phyloP scores from a whole-genome alignment of 164 flowering plant species.

The Stephania yunnanensis region DNA sequence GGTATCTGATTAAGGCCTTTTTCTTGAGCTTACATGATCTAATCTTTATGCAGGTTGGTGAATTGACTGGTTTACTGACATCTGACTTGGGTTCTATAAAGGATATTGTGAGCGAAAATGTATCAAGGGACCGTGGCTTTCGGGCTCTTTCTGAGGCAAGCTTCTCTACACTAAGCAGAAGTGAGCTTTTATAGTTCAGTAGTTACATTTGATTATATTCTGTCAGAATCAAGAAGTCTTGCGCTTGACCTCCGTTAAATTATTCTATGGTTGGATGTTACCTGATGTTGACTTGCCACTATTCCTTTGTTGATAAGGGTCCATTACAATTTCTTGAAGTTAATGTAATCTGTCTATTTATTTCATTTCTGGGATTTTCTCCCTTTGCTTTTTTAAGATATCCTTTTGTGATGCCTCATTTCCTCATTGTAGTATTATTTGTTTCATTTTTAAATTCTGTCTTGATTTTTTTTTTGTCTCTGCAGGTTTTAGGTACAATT shows the following conservation, averaged over 20 bases:
- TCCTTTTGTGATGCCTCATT: background rate
- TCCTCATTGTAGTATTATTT: background rate
- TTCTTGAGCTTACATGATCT: background rate
- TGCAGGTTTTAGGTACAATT: conserved; percentile 79
- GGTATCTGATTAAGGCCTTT: background rate
- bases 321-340: background rate
- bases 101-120: conserved; percentile 74
- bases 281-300: background rate
- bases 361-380: background rate
- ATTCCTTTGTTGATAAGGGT: background rate
- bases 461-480: background rate
- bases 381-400: background rate
- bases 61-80: conserved; percentile 77
- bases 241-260: background rate
- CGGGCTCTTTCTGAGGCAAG: conserved; percentile 99
- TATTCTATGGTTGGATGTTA: background rate
- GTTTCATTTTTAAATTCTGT: background rate
- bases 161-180: conserved; percentile 51
- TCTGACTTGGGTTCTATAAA: conserved; percentile 91
- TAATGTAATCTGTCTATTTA: background rate
- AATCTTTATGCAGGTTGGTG: conserved; percentile 63
- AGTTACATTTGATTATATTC: conserved; percentile 10
- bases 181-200: conserved; percentile 46
- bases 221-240: background rate
- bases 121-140: conserved; percentile 95